phyloP scores from a whole-genome alignment of 257 asterid species.

The Gynochthodes officinalis region DNA sequence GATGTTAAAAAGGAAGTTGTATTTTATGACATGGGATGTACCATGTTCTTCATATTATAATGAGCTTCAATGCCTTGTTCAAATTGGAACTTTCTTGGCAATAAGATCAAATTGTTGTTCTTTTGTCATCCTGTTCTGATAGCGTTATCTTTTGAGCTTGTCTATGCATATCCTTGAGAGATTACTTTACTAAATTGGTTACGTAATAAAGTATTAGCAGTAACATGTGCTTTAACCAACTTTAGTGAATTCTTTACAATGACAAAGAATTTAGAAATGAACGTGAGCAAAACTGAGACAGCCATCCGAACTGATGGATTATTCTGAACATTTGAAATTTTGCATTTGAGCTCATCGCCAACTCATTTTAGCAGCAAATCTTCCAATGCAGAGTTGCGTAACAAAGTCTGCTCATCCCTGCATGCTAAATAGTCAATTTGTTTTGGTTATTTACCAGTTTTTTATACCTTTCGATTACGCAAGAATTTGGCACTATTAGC shows the following conservation, averaged over 20 bases:
- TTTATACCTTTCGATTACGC: not conserved
- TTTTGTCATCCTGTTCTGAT: not conserved
- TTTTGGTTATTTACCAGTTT: not conserved
- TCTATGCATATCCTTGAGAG: not conserved
- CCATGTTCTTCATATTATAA: too few species aligned
- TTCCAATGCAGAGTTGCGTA: not conserved
- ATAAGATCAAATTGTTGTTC: not conserved
- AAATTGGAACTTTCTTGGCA: not conserved
- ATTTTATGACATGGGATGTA: too few species aligned
- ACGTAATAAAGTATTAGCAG: too few species aligned
- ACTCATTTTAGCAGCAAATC: too few species aligned
- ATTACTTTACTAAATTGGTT: too few species aligned
- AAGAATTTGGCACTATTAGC: not conserved
- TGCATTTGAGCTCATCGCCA: too few species aligned
- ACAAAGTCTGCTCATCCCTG: not conserved
- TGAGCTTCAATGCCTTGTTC: conserved; percentile 10
- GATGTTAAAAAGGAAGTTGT: too few species aligned
- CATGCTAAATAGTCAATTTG: not conserved
- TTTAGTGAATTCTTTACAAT: not conserved
- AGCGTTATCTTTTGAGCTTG: not conserved
- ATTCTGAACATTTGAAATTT: too few species aligned
- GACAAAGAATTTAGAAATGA: not conserved
- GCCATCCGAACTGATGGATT: too few species aligned
- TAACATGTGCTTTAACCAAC: too few species aligned
- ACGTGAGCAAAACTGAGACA: not conserved